phyloP scores from a whole-genome alignment of 106 monocot species.

The Chionographis japonica region DNA sequence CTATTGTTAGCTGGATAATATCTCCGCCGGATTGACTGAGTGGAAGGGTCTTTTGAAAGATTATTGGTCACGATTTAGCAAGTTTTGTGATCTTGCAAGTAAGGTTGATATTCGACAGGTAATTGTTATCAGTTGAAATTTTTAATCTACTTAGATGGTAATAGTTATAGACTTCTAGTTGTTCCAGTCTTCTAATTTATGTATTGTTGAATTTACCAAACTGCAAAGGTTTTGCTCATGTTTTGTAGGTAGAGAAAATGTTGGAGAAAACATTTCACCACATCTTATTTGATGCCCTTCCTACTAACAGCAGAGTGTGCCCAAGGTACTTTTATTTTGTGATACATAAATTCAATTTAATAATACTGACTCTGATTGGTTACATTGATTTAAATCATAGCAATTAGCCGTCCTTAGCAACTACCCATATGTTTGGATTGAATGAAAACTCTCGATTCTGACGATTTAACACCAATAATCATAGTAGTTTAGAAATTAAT shows the following conservation, averaged over 20 bases:
- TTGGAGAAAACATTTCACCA: slow-evolving; percentile 78
- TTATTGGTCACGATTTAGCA: slow-evolving; percentile 92
- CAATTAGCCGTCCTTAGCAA: too few species aligned
- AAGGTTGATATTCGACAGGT: slow-evolving; percentile 61
- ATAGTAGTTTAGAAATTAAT: too few species aligned
- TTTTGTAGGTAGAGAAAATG: slow-evolving; percentile 75
- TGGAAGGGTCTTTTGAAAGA: slow-evolving; percentile 91
- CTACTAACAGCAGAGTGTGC: slow-evolving; percentile 52
- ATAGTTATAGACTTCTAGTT: background rate
- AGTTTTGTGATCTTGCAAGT: slow-evolving; percentile 62
- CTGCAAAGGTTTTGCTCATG: background rate
- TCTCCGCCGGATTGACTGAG: slow-evolving; percentile 84
- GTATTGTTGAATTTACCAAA: background rate
- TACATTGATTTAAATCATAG: too few species aligned
- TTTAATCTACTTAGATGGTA: background rate
- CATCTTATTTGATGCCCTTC: slow-evolving; percentile 49
- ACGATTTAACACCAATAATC: too few species aligned
- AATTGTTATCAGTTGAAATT: background rate
- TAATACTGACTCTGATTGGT: too few species aligned
- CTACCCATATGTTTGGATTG: too few species aligned
- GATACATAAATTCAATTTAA: too few species aligned
- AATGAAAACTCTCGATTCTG: too few species aligned
- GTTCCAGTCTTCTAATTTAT: background rate
- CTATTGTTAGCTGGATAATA: slow-evolving; percentile 83
- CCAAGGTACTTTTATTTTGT: slow-evolving; percentile 61